Evolutionary conservation across 2,329 filamentous ascomycete species (phyloP), one percentile per base, ranked within the genome.

Genomic region (Fusarium dimerum): DNA sequence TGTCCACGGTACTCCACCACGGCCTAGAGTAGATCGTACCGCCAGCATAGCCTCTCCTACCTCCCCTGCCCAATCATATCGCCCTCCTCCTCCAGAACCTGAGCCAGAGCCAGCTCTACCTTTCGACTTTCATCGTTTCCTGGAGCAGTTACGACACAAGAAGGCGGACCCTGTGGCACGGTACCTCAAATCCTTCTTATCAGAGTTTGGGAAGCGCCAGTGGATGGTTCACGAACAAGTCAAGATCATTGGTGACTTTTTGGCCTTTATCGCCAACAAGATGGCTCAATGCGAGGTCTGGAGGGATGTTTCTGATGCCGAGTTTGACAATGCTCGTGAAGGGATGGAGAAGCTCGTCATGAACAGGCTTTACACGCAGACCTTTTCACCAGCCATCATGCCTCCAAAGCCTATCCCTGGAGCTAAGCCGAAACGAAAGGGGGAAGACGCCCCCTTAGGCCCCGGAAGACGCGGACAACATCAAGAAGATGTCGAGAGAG

Each of bases 211-310:
- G 36, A 99, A 97, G 76, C 90, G 92, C 62, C 94, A 97, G 72
- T 99, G 94, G 94, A 96, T 96, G 90, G 94, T 97, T 7, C 94
- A 99, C 69, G 94, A 99, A 74, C 94, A 99, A 71, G 94, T 97
- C 69, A 99, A 99, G 75, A 97, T 99, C 57, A 96, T 99, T 55
- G 86, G 90, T 60, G 95, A 99, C 70, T 99, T 99, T 63, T 78
- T 99, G 44, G 86, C 92, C 42, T 99, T 99, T 66, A 99, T 99
- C 59, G 89, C 90, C 48, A 96, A 96, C 74, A 97, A 97, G 76
- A 99, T 99, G 95, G 91, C 88, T 13, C 83, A 91, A 59, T 99
- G 94, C 67, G 94, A 99, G 56, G 91, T 99, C 3, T 99, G 94
- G 94, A 85, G 90, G 51, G 90, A 94, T 34, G 90, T 97, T 0